Conservation (phyloP, 169 alveolate genomes). For the Theileria parva region DNA sequence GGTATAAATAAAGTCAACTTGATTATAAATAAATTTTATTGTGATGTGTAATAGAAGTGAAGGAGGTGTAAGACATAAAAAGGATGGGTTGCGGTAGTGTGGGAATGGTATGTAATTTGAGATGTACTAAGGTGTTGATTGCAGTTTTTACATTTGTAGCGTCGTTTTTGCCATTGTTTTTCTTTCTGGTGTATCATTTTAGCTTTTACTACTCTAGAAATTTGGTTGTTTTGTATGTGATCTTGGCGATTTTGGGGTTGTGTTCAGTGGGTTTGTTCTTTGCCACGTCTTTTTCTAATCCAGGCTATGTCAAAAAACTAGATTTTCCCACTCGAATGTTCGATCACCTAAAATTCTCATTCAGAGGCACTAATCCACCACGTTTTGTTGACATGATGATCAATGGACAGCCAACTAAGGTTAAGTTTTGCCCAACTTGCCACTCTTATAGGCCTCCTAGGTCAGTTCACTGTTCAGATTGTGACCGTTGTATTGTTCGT, state of each 20-base stretch:
- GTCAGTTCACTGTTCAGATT: constrained; percentile 88
- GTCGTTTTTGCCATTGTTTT: constrained; percentile 30
- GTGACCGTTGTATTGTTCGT: constrained; percentile 88
- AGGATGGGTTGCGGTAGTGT: constrained; percentile 1
- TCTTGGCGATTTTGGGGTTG: constrained; percentile 10
- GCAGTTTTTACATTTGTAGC: constrained; percentile 21
- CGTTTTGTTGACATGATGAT: constrained; percentile 68
- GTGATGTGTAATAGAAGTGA: not conserved
- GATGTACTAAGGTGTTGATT: constrained; percentile 18
- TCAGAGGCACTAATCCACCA: constrained; percentile 70
- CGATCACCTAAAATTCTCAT: constrained; percentile 64
- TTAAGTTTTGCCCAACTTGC: constrained; percentile 84
- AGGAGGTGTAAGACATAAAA: not conserved
- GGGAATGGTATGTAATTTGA: constrained; percentile 3
- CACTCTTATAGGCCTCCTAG: constrained; percentile 87
- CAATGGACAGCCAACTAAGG: constrained; percentile 70
- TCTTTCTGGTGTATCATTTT: constrained; percentile 34
- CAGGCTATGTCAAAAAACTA: constrained; percentile 47
- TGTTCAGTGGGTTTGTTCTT: constrained; percentile 27
- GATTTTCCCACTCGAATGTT: constrained; percentile 41
- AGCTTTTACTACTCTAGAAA: constrained; percentile 1
- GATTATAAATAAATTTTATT: too few species aligned
- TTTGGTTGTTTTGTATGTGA: constrained; percentile 12
- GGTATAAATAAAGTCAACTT: not conserved
- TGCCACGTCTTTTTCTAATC: constrained; percentile 26